Conservation (phyloP, 1,139 yeast genomes). For the Pichia sp. region DNA sequence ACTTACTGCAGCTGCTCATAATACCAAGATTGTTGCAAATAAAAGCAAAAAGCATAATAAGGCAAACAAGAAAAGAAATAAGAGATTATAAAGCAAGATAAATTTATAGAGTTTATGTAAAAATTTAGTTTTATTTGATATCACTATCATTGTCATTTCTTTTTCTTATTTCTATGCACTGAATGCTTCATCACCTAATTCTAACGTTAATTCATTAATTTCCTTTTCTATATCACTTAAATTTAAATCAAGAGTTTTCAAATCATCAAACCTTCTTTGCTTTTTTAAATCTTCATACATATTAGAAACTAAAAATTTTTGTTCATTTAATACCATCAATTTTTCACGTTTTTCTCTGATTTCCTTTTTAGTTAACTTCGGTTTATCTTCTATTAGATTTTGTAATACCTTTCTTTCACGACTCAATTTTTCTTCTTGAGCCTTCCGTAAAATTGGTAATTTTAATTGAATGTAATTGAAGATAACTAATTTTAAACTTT, state of each 20-base stretch:
- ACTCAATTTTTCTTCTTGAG: conserved; percentile 23
- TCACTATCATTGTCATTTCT: background rate
- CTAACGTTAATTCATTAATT: conserved; percentile 42
- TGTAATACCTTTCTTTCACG: conserved; percentile 9
- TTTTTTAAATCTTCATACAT: conserved; percentile 58
- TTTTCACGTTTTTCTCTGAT: conserved; percentile 63
- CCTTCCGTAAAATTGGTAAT: conserved; percentile 44
- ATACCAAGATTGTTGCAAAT: conserved; percentile 30
- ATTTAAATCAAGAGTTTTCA: conserved; percentile 54
- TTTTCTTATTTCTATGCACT: background rate
- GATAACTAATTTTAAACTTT: conserved; percentile 41
- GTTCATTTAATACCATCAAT: conserved; percentile 83
- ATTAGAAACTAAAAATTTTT: conserved; percentile 60
- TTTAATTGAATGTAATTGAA: conserved; percentile 47
- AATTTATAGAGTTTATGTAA: too few relatives aligned
- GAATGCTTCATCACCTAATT: conserved; percentile 66
- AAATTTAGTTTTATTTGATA: too few relatives aligned
- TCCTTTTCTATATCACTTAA: conserved; percentile 51
- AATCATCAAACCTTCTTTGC: conserved; percentile 72
- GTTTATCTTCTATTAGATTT: conserved; percentile 9
- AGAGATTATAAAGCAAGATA: background rate
- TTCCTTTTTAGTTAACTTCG: conserved; percentile 41
- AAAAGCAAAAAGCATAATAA: conserved; percentile 68
- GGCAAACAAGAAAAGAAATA: conserved; percentile 54
- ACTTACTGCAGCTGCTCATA: conserved; percentile 68